Evolutionary conservation across 306 rosid species (phyloP).

Genomic region (Dryas octopetala): DNA sequence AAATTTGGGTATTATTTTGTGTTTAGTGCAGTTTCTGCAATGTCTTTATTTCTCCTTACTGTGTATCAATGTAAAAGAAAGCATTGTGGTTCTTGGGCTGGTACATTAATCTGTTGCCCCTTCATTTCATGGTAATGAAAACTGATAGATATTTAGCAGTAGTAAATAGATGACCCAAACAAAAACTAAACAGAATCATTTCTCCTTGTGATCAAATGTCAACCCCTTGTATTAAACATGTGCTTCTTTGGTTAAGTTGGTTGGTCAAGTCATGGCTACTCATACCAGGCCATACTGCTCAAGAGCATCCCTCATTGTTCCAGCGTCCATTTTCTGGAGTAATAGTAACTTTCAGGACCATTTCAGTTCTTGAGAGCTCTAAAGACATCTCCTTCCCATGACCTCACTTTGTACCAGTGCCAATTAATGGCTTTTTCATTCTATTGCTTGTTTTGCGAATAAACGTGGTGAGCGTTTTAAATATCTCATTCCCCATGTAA

Average conservation of each 20-base stretch:
- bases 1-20: neutral
- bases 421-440: neutral
- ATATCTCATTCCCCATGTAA: neutral
- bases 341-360: neutral
- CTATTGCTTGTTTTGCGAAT: neutral
- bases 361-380: neutral
- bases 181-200: neutral
- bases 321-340: neutral
- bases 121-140: neutral
- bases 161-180: too few species aligned
- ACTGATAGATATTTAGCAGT: neutral
- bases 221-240: neutral
- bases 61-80: neutral
- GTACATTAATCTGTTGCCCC: neutral
- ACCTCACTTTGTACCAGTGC: neutral
- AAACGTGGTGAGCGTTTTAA: neutral
- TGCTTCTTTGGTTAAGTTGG: neutral
- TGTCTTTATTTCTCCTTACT: neutral
- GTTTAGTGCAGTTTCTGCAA: neutral
- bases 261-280: neutral
- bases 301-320: neutral
- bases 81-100: neutral
- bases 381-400: too few species aligned
- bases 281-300: neutral
- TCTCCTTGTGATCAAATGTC: neutral